These are phyloP conservation scores for Trichothecium roseum DNA, from an alignment of 2,329 filamentous ascomycete genomes.

Conservation along the genomic window DNA sequence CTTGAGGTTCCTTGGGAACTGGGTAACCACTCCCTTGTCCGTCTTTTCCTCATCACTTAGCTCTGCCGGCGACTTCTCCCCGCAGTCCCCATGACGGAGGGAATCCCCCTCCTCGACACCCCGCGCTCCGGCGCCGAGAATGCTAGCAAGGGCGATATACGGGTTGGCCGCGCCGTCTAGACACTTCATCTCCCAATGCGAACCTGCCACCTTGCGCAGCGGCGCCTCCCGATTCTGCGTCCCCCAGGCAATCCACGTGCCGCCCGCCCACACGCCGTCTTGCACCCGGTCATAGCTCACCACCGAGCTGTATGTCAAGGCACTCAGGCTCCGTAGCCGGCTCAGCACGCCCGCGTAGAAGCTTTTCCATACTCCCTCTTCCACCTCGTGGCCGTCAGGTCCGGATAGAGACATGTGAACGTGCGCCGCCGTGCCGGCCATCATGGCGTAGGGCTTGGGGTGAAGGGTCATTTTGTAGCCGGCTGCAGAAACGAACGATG, in stretches of 20 bases:
- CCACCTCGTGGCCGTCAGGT: slow-evolving; percentile 22
- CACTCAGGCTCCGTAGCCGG: slow-evolving; percentile 55
- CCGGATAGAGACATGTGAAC: slow-evolving; percentile 58
- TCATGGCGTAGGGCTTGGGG: slow-evolving; percentile 52
- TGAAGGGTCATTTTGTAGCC: slow-evolving; percentile 61
- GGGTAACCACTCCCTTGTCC: slow-evolving; percentile 40
- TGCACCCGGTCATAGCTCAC: slow-evolving; percentile 58
- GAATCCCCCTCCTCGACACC: slow-evolving; percentile 17
- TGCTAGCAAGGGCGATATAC: slow-evolving; percentile 46
- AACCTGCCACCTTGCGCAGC: slow-evolving; percentile 53
- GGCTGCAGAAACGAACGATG: slow-evolving; percentile 49
- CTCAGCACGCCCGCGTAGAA: slow-evolving; percentile 66
- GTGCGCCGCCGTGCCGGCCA: slow-evolving; percentile 57
- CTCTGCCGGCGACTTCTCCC: slow-evolving; percentile 36
- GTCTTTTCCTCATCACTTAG: slow-evolving; percentile 36
- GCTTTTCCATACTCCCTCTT: slow-evolving; percentile 38
- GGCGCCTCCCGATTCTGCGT: slow-evolving; percentile 71
- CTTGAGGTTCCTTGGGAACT: slow-evolving; percentile 42
- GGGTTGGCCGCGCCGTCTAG: slow-evolving; percentile 74
- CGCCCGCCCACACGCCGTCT: slow-evolving; percentile 69
- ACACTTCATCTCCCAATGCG: slow-evolving; percentile 70
- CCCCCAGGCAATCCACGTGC: slow-evolving; percentile 70
- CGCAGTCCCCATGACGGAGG: slow-evolving; percentile 43
- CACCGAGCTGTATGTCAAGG: slow-evolving; percentile 57
- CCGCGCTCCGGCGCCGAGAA: slow-evolving; percentile 19